A percentile compares a stretch with the other conserved stretches of the same genome.
phyloP scores from a whole-genome alignment of 306 rosid genomes.

The Acmispon strigosus region DNA sequence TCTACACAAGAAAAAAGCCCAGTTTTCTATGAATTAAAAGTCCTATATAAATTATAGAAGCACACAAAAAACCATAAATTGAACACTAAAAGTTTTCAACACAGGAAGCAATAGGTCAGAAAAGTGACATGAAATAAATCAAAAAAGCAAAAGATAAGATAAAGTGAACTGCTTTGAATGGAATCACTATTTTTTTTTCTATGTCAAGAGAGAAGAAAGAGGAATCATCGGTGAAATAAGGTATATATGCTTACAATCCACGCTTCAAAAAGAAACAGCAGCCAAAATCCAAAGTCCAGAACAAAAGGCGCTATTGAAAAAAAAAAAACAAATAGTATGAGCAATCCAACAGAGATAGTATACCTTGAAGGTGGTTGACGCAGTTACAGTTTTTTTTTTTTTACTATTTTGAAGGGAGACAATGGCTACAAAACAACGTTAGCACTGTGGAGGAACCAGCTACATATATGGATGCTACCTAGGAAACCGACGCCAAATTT shows the following conservation, averaged over 20 bases:
- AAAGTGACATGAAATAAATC: not conserved
- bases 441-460: not conserved
- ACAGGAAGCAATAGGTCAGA: not conserved
- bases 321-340: too few relatives aligned
- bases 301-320: not conserved
- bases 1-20: not conserved
- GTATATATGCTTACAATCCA: too few relatives aligned
- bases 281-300: slow-evolving; percentile 4
- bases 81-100: not conserved
- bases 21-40: not conserved
- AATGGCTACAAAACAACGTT: slow-evolving; percentile 22
- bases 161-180: not conserved
- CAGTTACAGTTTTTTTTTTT: not conserved
- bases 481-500: too few relatives aligned
- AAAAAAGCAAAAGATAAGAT: not conserved
- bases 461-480: too few relatives aligned
- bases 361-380: too few relatives aligned
- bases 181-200: not conserved
- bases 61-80: too few relatives aligned
- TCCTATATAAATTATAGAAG: not conserved
- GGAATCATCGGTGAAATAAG: too few relatives aligned
- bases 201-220: too few relatives aligned
- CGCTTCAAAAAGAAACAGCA: not conserved
- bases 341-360: not conserved
- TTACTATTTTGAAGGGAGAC: not conserved